Evolutionary conservation across 202 grass and related monocot genomes (phyloP).

Genomic region (Musa balbisiana): DNA sequence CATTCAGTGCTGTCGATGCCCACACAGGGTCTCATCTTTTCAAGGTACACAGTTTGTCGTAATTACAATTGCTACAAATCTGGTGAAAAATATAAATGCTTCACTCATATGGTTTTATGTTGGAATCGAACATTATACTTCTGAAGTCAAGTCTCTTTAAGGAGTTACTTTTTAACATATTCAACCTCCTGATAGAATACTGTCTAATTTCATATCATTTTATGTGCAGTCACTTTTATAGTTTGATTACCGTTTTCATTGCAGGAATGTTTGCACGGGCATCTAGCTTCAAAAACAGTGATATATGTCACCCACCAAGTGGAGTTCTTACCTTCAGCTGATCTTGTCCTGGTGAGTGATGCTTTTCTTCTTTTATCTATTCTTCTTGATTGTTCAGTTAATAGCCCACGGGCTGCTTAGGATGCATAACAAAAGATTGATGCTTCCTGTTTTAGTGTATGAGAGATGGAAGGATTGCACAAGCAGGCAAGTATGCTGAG

Average conservation of each 20-base stretch:
- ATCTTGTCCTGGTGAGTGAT: conserved; percentile 57
- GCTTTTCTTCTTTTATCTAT: conserved; percentile 11
- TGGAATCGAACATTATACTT: background rate
- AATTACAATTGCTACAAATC: background rate
- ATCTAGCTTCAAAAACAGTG: conserved; percentile 51
- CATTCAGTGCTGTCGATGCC: conserved; percentile 59
- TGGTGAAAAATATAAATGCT: background rate
- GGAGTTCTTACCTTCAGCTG: conserved; percentile 58
- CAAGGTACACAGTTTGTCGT: conserved; percentile 35
- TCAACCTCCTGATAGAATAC: background rate
- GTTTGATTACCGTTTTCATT: background rate
- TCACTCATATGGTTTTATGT: background rate
- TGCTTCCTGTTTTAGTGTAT: conserved; percentile 11
- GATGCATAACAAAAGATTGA: background rate
- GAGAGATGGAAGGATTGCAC: conserved; percentile 60
- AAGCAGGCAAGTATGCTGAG: conserved; percentile 66
- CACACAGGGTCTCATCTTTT: conserved; percentile 71
- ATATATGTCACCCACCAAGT: conserved; percentile 69
- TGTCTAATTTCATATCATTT: background rate
- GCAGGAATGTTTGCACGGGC: conserved; percentile 53
- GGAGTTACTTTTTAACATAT: too few species aligned
- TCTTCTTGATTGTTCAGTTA: background rate
- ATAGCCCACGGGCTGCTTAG: too few species aligned
- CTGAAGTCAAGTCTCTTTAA: too few species aligned
- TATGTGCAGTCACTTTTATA: background rate